Evolutionary conservation across 78 protist genomes (phyloP).

Genomic region (Mastigamoeba balamuthi): DNA sequence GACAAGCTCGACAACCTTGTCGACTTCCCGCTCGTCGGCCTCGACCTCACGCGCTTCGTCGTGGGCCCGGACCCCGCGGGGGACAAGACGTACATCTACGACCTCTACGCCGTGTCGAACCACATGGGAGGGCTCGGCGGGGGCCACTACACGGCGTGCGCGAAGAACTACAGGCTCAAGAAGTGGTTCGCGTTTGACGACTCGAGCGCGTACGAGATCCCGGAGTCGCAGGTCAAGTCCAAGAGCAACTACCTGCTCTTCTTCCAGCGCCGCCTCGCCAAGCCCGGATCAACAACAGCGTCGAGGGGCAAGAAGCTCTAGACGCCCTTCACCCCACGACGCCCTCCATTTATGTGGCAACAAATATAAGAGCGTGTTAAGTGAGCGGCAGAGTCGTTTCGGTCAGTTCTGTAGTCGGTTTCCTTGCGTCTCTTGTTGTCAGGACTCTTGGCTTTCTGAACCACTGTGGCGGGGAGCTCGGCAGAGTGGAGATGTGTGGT

Average conservation of each 20-base stretch:
- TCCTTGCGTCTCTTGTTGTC: no score
- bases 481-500: no score
- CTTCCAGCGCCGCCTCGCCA: no score
- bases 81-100: slow-evolving; percentile 1
- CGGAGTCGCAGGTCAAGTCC: not conserved
- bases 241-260: not conserved
- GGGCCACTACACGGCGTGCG: slow-evolving; percentile 53
- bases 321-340: no score
- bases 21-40: slow-evolving; percentile 15
- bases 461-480: no score
- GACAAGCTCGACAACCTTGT: slow-evolving; percentile 3
- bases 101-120: slow-evolving; percentile 21
- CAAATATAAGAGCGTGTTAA: no score
- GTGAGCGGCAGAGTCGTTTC: no score
- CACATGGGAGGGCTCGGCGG: slow-evolving; percentile 18
- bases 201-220: not conserved
- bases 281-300: no score
- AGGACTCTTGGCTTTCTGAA: no score
- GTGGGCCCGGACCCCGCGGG: not conserved
- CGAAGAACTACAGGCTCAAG: not conserved
- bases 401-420: no score
- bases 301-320: no score
- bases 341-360: no score
- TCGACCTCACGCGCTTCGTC: not conserved
- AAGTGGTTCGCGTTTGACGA: slow-evolving; percentile 21